These are phyloP conservation scores for Yamadazyma paraphyllophila DNA, from an alignment of 805 yeast species.

Conservation along the genomic window DNA sequence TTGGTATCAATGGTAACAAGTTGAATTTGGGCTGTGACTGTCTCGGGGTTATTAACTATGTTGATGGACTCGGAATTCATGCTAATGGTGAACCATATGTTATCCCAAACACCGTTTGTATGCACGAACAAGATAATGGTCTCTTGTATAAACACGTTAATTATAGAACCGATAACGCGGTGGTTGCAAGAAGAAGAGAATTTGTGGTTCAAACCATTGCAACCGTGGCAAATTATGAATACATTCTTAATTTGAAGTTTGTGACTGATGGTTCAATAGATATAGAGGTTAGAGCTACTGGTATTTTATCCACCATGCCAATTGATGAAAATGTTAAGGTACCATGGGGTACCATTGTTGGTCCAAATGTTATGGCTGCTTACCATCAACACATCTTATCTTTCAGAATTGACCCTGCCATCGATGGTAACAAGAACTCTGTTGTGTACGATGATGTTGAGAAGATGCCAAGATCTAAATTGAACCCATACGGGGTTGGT, in stretches of 20 bases:
- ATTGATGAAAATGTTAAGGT: constrained; percentile 65
- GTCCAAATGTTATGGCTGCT: constrained; percentile 80
- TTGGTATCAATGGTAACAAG: constrained; percentile 69
- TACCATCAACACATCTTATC: constrained; percentile 81
- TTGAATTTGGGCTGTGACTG: constrained; percentile 78
- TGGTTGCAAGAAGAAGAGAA: constrained; percentile 75
- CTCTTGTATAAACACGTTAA: constrained; percentile 75
- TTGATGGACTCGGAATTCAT: constrained; percentile 58
- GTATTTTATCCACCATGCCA: constrained; percentile 83
- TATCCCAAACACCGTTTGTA: constrained; percentile 69
- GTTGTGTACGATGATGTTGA: constrained; percentile 68
- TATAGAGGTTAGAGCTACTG: constrained; percentile 81
- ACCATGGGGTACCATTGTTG: constrained; percentile 74
- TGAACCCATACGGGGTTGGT: constrained; percentile 70
- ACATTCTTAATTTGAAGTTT: constrained; percentile 67
- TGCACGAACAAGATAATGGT: constrained; percentile 81
- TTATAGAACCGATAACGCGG: constrained; percentile 70
- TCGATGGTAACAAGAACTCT: constrained; percentile 78
- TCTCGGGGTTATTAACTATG: constrained; percentile 72
- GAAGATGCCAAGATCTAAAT: constrained; percentile 52
- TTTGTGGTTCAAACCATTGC: constrained; percentile 78
- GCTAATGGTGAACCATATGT: constrained; percentile 60
- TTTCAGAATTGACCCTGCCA: constrained; percentile 77
- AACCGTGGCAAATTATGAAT: constrained; percentile 83
- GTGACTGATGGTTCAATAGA: constrained; percentile 77